phyloP scores from a whole-genome alignment of 768 basidiomycete genomes.

The Cystobasidium tubakii region DNA sequence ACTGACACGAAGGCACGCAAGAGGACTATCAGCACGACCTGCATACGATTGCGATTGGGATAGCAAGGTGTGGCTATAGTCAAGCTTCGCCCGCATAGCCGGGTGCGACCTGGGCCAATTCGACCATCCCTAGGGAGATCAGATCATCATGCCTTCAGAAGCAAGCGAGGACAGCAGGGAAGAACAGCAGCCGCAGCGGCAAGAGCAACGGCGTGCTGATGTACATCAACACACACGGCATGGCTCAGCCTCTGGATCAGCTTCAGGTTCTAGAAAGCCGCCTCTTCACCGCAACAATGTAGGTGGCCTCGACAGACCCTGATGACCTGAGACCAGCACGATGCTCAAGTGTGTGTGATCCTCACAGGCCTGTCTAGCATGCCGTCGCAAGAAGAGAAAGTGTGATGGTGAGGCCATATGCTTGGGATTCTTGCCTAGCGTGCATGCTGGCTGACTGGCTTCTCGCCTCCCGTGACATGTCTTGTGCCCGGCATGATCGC shows the following conservation, averaged over 20 bases:
- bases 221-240: background rate
- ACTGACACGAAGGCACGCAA: too few species aligned
- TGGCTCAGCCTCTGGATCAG: background rate
- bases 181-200: background rate
- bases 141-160: background rate
- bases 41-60: background rate
- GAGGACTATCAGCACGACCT: background rate
- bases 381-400: constrained; percentile 22
- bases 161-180: background rate
- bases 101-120: background rate
- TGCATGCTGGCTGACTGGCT: background rate
- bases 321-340: background rate
- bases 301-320: background rate
- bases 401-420: background rate
- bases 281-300: constrained; percentile 23
- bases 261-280: background rate
- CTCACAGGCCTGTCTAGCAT: constrained; percentile 4
- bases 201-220: background rate
- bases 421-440: background rate
- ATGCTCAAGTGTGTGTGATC: too few species aligned
- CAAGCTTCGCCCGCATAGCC: background rate
- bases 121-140: background rate
- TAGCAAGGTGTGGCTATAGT: too few species aligned
- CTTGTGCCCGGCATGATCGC: background rate
- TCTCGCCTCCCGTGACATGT: too few species aligned